A percentile compares a stretch with the other conserved stretches of the same genome.
These are phyloP conservation scores for Xylaria intraflava DNA, from an alignment of 495 filamentous ascomycete species.

Conservation along the genomic window DNA sequence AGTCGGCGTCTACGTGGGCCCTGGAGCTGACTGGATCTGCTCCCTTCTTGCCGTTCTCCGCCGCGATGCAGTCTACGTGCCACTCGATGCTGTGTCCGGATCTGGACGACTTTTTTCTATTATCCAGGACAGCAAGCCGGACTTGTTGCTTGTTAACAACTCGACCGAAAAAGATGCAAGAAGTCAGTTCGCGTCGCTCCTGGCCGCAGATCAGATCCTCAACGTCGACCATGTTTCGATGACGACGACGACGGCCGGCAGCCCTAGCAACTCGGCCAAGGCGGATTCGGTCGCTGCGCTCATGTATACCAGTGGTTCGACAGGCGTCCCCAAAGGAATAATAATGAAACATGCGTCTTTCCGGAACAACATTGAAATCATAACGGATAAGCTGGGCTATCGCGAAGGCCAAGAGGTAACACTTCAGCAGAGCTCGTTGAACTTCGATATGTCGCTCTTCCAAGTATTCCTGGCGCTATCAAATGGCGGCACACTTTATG, in stretches of 20 bases:
- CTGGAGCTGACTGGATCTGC: constrained; percentile 36
- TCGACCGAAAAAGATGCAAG: constrained; percentile 27
- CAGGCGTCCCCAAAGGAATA: constrained; percentile 43
- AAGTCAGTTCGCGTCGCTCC: background rate
- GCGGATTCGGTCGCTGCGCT: constrained; percentile 28
- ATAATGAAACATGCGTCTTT: constrained; percentile 26
- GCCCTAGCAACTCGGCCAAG: background rate
- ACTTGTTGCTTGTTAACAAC: constrained; percentile 34
- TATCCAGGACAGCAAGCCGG: constrained; percentile 5
- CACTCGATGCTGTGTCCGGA: constrained; percentile 38
- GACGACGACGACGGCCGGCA: background rate
- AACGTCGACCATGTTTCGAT: background rate
- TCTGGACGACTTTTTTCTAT: constrained; percentile 14
- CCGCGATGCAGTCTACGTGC: constrained; percentile 44
- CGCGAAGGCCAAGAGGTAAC: background rate
- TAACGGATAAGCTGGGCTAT: background rate
- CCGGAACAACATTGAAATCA: constrained; percentile 11
- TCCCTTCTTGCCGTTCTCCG: constrained; percentile 48
- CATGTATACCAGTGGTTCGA: constrained; percentile 41
- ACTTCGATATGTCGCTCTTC: constrained; percentile 19
- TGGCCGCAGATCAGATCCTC: background rate
- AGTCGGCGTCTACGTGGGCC: constrained; percentile 2
- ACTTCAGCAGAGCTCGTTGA: constrained; percentile 16
- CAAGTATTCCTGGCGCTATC: constrained; percentile 13
- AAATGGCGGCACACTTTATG: constrained; percentile 10